A percentile compares a stretch with the other conserved stretches of the same genome.
Evolutionary conservation across 495 filamentous ascomycete genomes (phyloP).

Genomic region (Trichoderma reesei): DNA sequence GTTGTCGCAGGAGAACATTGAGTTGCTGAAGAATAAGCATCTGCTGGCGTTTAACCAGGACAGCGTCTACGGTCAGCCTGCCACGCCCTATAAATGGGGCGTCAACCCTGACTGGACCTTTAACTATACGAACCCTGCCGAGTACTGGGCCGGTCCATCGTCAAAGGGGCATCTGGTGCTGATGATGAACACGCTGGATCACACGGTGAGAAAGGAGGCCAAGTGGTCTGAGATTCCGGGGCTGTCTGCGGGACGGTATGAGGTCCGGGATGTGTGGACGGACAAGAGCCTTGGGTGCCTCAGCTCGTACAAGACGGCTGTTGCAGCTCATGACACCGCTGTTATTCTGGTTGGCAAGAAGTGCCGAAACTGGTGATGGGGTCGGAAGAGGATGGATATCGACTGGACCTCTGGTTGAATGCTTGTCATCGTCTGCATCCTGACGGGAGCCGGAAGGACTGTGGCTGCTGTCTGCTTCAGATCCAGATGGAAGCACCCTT

Average conservation of each 20-base stretch:
- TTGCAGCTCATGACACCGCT: background rate
- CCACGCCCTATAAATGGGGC: conserved; percentile 57
- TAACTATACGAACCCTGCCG: conserved; percentile 46
- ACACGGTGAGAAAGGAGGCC: conserved; percentile 9
- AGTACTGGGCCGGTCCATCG: conserved; percentile 49
- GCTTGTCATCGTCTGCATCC: too few species aligned
- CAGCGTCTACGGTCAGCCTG: conserved; percentile 38
- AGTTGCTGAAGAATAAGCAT: conserved; percentile 48
- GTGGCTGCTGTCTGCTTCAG: too few species aligned
- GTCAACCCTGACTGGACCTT: conserved; percentile 53
- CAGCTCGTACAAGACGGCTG: conserved; percentile 12
- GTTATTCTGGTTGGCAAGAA: background rate
- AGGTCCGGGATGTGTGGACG: conserved; percentile 46
- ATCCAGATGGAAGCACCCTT: too few species aligned
- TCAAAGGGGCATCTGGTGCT: conserved; percentile 38
- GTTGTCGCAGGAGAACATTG: conserved; percentile 34
- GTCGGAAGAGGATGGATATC: too few species aligned
- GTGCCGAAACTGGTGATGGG: background rate
- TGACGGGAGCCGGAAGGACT: too few species aligned
- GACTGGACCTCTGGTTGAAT: too few species aligned
- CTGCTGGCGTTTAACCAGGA: conserved; percentile 58
- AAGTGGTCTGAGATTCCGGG: background rate
- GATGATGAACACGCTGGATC: conserved; percentile 38
- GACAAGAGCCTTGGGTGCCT: conserved; percentile 39
- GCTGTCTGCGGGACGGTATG: conserved; percentile 23